These are phyloP conservation scores for Aspergillus indologenus DNA, from an alignment of 495 filamentous ascomycete genomes.

Conservation along the genomic window DNA sequence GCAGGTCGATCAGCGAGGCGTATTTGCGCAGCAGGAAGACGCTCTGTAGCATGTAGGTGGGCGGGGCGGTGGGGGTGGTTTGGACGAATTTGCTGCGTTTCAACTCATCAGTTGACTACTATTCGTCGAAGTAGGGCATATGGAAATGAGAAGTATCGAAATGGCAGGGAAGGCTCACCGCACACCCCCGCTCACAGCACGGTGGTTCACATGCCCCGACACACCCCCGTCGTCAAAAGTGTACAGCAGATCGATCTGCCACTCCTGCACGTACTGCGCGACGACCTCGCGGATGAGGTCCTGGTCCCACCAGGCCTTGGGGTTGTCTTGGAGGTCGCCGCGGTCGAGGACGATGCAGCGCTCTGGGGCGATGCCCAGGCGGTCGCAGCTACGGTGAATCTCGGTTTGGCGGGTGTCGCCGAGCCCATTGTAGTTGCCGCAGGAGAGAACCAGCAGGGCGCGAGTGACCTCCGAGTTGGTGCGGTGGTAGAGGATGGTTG, in stretches of 20 bases:
- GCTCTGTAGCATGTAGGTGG: conserved; percentile 9
- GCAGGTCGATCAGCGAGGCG: conserved; percentile 2
- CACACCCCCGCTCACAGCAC: conserved; percentile 7
- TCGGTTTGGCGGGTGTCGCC: conserved; percentile 5
- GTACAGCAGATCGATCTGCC: conserved; percentile 12
- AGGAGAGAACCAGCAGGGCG: neutral
- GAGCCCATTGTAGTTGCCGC: conserved; percentile 8
- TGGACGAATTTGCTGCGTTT: conserved; percentile 5
- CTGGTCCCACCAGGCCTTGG: conserved; percentile 11
- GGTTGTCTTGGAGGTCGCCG: conserved; percentile 11
- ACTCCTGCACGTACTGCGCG: conserved; percentile 4
- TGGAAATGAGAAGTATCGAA: too few relatives aligned
- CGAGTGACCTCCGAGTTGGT: conserved; percentile 2
- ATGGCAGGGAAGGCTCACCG: too few relatives aligned
- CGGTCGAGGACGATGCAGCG: conserved; percentile 11
- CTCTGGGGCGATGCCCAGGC: conserved; percentile 3
- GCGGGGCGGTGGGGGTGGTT: neutral
- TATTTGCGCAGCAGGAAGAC: conserved; percentile 11
- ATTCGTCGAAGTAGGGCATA: too few relatives aligned
- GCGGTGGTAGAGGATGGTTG: conserved; percentile 7
- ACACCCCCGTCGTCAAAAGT: conserved; percentile 12
- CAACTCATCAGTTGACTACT: too few relatives aligned
- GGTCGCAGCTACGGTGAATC: conserved; percentile 10
- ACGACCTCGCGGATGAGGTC: conserved; percentile 11
- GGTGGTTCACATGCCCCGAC: conserved; percentile 13